Evolutionary conservation across 768 basidiomycete species (phyloP), one percentile per base, ranked within the genome.

Genomic region (Cantharellus cinnabarinus): DNA sequence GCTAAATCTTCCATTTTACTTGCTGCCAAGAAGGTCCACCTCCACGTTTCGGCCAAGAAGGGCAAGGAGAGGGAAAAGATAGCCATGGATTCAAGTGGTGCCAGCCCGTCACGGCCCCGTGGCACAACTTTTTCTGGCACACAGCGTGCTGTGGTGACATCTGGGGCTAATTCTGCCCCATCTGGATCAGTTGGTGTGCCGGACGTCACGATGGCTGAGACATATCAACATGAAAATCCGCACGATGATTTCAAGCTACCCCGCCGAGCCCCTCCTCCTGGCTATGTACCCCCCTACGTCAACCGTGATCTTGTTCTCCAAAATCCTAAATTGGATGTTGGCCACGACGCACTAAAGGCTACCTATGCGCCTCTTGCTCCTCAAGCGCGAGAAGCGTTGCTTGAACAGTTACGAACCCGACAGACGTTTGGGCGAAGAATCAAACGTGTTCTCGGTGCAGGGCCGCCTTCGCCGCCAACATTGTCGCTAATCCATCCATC

Each of bases 21-120:
- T 7, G 85, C 83, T 15, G 79, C 83, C 40, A 78, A 79, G 65
- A 77, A 76, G 62, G 85, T 88, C n/a, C 86, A 89, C 64, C 79
- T 80, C 65, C 79, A 82, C 29, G 40, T 44, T 3, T n/a, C 29
- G 38, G 59, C 59, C 15, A 38, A 41, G 56, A 57, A 57, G 37
- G 10, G 15, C 15, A 7, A 10, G 15, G 52, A 7, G 52, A 54
- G 10, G 52, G 52, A 54, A 54, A 54, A 10, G 52, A 10, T n/a
- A 34, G 34, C 52, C 37, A 14, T 14, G 7, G 56, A 42, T 57
- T 10, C 38, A 15, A 34, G 7, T 35, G 34, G 52, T 10, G 5
- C 14, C 40, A 40, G 14, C 37, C 56, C 7, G 14, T 10, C 56
- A 15, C 56, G 37, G 5, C 34, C 15, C 35, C 34, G 38, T 40